These are phyloP conservation scores for Hyphochytrium catenoides DNA, from an alignment of 352 stramenopile species.

Conservation along the genomic window DNA sequence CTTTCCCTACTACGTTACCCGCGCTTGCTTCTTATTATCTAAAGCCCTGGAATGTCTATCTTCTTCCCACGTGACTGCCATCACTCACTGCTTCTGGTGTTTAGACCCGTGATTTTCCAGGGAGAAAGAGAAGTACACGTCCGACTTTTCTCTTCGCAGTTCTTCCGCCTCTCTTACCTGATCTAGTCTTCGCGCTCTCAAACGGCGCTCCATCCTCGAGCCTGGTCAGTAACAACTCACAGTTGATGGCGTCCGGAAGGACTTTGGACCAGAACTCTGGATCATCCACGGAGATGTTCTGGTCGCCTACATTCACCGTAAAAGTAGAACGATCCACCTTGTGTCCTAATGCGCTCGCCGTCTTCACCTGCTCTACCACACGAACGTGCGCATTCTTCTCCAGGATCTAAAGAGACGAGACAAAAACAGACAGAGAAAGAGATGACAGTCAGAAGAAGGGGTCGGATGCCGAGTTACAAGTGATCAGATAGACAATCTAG, in stretches of 20 bases:
- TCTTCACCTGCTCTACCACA: too few species aligned
- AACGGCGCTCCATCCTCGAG: conserved; percentile 57
- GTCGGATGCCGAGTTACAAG: too few species aligned
- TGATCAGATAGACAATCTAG: too few species aligned
- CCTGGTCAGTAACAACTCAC: conserved; percentile 59
- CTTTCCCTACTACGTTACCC: too few species aligned
- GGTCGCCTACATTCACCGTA: background rate
- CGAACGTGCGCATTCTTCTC: conserved; percentile 55
- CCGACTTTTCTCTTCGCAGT: background rate
- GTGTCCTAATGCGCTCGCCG: too few species aligned
- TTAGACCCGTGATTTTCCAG: background rate
- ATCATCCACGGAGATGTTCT: conserved; percentile 77
- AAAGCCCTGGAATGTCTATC: too few species aligned
- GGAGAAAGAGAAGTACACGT: background rate
- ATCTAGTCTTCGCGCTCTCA: conserved; percentile 39
- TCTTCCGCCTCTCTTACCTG: too few species aligned
- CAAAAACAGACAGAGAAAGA: background rate
- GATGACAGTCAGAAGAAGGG: too few species aligned
- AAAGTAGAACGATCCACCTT: too few species aligned
- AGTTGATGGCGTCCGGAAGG: conserved; percentile 42
- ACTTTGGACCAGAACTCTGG: conserved; percentile 90
- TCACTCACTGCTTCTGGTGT: background rate
- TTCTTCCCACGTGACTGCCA: background rate
- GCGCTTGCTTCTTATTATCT: too few species aligned
- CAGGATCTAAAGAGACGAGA: conserved; percentile 31